A percentile compares a stretch with the other conserved stretches of the same genome.
These are phyloP conservation scores for Pythium phragmitis DNA, from an alignment of 352 stramenopile species.

Conservation along the genomic window DNA sequence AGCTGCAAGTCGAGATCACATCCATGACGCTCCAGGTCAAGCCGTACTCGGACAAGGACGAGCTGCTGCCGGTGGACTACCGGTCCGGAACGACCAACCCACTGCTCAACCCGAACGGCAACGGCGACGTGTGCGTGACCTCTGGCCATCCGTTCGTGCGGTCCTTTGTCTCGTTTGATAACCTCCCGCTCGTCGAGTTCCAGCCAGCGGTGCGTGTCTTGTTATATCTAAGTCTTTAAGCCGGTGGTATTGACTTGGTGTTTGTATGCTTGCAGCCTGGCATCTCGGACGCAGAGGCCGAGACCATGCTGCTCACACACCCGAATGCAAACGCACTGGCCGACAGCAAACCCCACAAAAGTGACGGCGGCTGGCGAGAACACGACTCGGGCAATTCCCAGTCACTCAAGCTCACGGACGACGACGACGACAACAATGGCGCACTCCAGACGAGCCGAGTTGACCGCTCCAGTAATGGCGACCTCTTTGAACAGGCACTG, in stretches of 20 bases:
- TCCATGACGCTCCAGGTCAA: conserved; percentile 92
- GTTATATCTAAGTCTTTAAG: no score
- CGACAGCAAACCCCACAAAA: conserved; percentile 17
- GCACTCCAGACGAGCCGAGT: conserved; percentile 22
- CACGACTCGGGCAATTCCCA: conserved; percentile 68
- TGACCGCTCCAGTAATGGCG: conserved; percentile 31
- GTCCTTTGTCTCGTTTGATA: conserved; percentile 95
- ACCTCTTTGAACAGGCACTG: conserved; percentile 84
- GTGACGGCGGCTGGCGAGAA: conserved; percentile 47
- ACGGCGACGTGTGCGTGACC: conserved; percentile 89
- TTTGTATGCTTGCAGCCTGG: conserved; percentile 33
- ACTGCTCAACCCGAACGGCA: conserved; percentile 88
- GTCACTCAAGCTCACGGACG: conserved; percentile 77
- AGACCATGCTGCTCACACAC: conserved; percentile 75
- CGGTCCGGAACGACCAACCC: conserved; percentile 92
- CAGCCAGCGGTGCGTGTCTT: conserved; percentile 48
- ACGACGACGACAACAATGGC: conserved; percentile 49
- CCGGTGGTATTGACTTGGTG: conserved; percentile 1
- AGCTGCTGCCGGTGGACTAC: conserved; percentile 94
- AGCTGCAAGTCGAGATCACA: conserved; percentile 88
- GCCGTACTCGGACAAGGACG: conserved; percentile 91
- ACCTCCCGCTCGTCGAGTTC: conserved; percentile 95
- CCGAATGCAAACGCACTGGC: conserved; percentile 35
- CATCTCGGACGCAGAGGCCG: conserved; percentile 83
- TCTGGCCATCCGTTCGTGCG: conserved; percentile 95